Percentiles rank a stretch among this genome's conserved stretches.
phyloP scores from a whole-genome alignment of 2,329 filamentous ascomycete species.

The Juglanconis juglandina region DNA sequence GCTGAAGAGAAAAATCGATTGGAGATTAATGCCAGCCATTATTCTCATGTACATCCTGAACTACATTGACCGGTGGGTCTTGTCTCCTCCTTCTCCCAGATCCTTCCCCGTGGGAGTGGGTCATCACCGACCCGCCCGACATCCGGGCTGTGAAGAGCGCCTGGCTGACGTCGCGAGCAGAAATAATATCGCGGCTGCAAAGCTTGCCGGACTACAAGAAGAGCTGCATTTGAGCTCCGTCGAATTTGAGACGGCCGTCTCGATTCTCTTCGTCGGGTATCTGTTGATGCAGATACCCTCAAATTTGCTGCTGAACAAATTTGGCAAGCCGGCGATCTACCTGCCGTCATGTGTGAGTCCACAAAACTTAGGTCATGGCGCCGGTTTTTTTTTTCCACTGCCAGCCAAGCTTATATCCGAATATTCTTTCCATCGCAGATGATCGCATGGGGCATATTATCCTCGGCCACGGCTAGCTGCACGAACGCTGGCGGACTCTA shows the following conservation, averaged over 20 bases:
- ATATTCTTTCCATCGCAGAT: conserved; percentile 29
- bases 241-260: conserved; percentile 40
- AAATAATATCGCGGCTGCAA: conserved; percentile 39
- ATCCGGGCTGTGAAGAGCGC: not conserved
- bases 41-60: conserved; percentile 60
- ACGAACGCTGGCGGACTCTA: conserved; percentile 35
- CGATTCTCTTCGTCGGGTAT: conserved; percentile 51
- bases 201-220: conserved; percentile 42
- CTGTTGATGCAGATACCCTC: conserved; percentile 50
- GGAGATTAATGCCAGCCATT: conserved; percentile 57
- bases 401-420: no score
- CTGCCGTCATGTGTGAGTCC: conserved; percentile 40
- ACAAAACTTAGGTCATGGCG: no score
- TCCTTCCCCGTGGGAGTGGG: not conserved
- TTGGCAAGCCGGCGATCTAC: conserved; percentile 46
- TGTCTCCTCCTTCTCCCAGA: not conserved
- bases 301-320: conserved; percentile 49
- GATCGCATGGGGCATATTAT: conserved; percentile 48
- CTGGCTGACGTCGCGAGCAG: conserved; percentile 19
- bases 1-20: conserved; percentile 59
- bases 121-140: not conserved
- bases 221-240: conserved; percentile 38
- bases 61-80: conserved; percentile 47
- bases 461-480: conserved; percentile 36
- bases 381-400: no score